Percentiles rank a stretch among this genome's conserved stretches.
These are phyloP conservation scores for Combretum micranthum DNA, from an alignment of 345 rosid species.

Conservation along the genomic window DNA sequence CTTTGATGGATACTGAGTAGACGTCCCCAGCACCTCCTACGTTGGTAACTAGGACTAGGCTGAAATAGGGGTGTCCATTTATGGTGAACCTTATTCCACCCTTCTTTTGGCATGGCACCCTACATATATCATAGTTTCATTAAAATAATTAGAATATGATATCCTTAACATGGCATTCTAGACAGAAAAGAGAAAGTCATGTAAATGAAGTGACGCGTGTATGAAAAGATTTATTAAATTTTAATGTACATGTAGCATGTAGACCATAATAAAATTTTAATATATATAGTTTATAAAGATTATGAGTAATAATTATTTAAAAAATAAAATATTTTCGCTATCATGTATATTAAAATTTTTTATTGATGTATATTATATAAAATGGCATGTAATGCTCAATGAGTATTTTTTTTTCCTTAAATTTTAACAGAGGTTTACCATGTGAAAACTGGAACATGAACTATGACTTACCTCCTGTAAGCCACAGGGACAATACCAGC, in stretches of 20 bases:
- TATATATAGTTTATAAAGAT: too few species aligned
- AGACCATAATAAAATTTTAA: too few species aligned
- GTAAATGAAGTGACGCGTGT: too few species aligned
- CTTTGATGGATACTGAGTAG: conserved; percentile 37
- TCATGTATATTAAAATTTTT: too few species aligned
- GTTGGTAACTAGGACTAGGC: conserved; percentile 47
- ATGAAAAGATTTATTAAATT: too few species aligned
- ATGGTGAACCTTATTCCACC: conserved; percentile 54
- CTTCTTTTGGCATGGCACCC: conserved; percentile 49
- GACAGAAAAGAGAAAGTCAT: not conserved
- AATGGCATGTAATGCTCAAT: too few species aligned
- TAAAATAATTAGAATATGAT: not conserved
- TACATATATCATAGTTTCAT: conserved; percentile 8
- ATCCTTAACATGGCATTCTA: not conserved
- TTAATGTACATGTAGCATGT: too few species aligned
- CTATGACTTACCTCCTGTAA: conserved; percentile 35
- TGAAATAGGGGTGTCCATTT: conserved; percentile 54
- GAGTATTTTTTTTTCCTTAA: too few species aligned
- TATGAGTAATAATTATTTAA: too few species aligned
- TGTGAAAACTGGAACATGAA: not conserved
- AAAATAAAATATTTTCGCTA: too few species aligned
- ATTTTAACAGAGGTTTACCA: too few species aligned
- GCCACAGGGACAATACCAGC: conserved; percentile 62
- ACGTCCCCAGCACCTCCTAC: conserved; percentile 60
- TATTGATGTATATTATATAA: too few species aligned